These are phyloP conservation scores for Taphrina confusa DNA, from an alignment of 1,139 yeast species.

Conservation along the genomic window DNA sequence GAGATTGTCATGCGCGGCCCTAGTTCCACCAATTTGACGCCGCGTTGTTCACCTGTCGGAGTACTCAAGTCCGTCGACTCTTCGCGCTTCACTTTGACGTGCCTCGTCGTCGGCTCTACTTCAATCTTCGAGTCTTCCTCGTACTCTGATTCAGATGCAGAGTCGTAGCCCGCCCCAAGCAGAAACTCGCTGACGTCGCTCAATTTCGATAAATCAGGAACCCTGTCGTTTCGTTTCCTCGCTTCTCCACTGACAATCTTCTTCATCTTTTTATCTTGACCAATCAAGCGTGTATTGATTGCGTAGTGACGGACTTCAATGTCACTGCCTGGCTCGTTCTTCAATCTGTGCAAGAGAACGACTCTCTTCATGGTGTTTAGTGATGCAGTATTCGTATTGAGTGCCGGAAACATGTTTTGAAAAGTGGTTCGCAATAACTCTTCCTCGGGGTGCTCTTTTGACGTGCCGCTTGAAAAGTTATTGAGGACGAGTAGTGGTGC, in stretches of 20 bases:
- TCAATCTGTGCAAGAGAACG: slow-evolving; percentile 63
- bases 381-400: slow-evolving; percentile 74
- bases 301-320: slow-evolving; percentile 89
- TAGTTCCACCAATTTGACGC: slow-evolving; percentile 85
- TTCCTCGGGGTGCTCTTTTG: slow-evolving; percentile 50
- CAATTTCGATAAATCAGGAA: slow-evolving; percentile 72
- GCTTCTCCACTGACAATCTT: slow-evolving; percentile 56
- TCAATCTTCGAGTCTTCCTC: slow-evolving; percentile 87
- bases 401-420: slow-evolving; percentile 94
- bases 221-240: slow-evolving; percentile 53
- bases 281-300: slow-evolving; percentile 83
- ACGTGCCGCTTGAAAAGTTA: slow-evolving; percentile 41
- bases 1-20: slow-evolving; percentile 86
- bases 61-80: slow-evolving; percentile 32
- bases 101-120: slow-evolving; percentile 52
- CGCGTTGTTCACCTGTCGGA: slow-evolving; percentile 62
- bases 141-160: slow-evolving; percentile 88
- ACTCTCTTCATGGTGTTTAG: slow-evolving; percentile 79
- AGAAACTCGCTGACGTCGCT: slow-evolving; percentile 80
- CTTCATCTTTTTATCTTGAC: slow-evolving; percentile 76
- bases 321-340: slow-evolving; percentile 65
- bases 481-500: slow-evolving; percentile 81
- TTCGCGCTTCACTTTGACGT: slow-evolving; percentile 17
- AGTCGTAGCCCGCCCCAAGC: slow-evolving; percentile 73
- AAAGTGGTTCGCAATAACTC: slow-evolving; percentile 83